phyloP scores from a whole-genome alignment of 1,284 basidiomycete genomes.

The Malassezia sp. region DNA sequence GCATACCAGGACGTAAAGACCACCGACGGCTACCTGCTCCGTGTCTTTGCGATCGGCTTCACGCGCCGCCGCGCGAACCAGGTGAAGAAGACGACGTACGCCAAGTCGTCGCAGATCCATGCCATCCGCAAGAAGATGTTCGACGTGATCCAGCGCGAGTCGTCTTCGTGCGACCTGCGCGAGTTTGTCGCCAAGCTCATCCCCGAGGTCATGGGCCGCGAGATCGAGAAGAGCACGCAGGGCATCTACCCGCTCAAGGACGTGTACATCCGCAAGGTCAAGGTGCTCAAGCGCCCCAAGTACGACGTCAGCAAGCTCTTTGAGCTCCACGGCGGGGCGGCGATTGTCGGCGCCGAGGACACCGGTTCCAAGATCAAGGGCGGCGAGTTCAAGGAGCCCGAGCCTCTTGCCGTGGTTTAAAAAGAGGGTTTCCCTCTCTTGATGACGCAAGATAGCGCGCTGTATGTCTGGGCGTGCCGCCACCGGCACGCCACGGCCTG shows the following conservation, averaged over 20 bases:
- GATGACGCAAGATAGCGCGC: constrained; percentile 2
- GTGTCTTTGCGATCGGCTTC: constrained; percentile 97
- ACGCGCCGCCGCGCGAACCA: constrained; percentile 93
- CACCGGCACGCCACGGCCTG: too few species aligned
- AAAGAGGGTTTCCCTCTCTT: constrained; percentile 8
- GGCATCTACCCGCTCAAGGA: constrained; percentile 84
- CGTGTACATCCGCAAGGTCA: constrained; percentile 87
- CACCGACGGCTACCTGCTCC: constrained; percentile 97
- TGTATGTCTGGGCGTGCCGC: too few species aligned
- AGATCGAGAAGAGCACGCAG: constrained; percentile 96
- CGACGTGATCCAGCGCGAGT: constrained; percentile 97
- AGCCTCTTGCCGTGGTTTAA: constrained; percentile 62
- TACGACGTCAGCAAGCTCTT: constrained; percentile 89
- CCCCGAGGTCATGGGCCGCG: constrained; percentile 94
- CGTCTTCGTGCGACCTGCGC: constrained; percentile 89
- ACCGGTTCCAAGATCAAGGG: constrained; percentile 73
- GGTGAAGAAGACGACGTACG: constrained; percentile 98
- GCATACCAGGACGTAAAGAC: constrained; percentile 98
- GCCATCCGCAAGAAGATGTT: constrained; percentile 99
- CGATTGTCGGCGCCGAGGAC: constrained; percentile 55
- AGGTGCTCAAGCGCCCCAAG: constrained; percentile 89
- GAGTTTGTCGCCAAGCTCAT: constrained; percentile 91
- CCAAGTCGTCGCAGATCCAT: constrained; percentile 83
- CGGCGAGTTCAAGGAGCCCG: constrained; percentile 79
- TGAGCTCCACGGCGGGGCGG: constrained; percentile 75